Evolutionary conservation across 208 protist species (phyloP), one percentile per base, ranked within the genome.

Genomic region (Kentomonas sorsogonicus): DNA sequence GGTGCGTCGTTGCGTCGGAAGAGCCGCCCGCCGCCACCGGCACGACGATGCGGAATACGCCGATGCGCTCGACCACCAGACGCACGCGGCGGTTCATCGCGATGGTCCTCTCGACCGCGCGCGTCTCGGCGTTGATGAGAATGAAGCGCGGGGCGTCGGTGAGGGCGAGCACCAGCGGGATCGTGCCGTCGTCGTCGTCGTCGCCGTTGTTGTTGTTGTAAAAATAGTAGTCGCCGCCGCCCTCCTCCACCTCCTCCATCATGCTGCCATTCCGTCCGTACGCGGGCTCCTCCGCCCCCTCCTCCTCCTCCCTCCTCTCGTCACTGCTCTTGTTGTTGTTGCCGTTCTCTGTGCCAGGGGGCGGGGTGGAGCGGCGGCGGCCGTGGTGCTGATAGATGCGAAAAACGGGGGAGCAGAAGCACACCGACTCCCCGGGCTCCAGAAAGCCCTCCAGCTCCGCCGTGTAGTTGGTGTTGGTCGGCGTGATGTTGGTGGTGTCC

Each of bases 141-240:
- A 91, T 82, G 18, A 94, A 60, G 5, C 81, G 62, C n/a, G 78
- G 83, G 2, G 54, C 51, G 43, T 87, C 67, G 2, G 87, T 94
- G 0, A 94, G 58, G 16, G 86, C 72, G 39, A 94, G 72, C 27
- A 87, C 39, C 34, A 63, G n/a, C n/a, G n/a, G n/a, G n/a, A n/a
- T 54, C 36, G 29, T 15, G 0, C 43, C 61, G 34, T 54, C 57
- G 7, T 41, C 58, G 1, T 30, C 22, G 23, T 0, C 36, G 18
- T 22, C 30, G 29, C 41, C 45, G 43, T 30, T 9, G 39, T 9
- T 36, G 15, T 31, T 33, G 20, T 3, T 29, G 27, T 22, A 3
- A 41, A 1, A 18, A 23, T 40, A n/a, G n/a, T n/a, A n/a, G n/a
- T n/a, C n/a, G n/a, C n/a, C n/a, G n/a, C n/a, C n/a, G n/a, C n/a